phyloP scores from a whole-genome alignment of 345 rosid genomes.

The Sisymbrium altissimum region DNA sequence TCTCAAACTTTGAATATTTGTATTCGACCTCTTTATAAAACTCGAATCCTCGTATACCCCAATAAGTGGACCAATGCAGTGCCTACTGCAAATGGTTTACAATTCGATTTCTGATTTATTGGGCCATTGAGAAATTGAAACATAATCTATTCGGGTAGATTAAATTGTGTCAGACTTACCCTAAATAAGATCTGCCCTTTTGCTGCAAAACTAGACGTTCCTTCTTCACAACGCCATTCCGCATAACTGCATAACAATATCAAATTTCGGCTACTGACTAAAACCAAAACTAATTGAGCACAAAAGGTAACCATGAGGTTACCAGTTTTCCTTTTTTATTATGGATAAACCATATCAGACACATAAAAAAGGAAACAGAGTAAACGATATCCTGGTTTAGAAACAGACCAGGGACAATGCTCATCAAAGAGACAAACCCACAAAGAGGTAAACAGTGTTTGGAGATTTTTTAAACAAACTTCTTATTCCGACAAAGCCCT shows the following conservation, averaged over 20 bases:
- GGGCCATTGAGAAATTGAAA: not conserved
- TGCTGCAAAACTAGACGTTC: not conserved
- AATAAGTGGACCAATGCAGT: not conserved
- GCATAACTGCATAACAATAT: not conserved
- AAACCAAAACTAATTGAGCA: not conserved
- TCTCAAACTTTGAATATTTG: constrained; percentile 9
- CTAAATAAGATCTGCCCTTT: not conserved
- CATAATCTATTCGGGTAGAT: not conserved
- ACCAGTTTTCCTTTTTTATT: not conserved
- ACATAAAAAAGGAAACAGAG: not conserved
- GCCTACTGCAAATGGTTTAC: not conserved
- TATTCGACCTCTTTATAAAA: not conserved
- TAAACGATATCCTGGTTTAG: constrained; percentile 13
- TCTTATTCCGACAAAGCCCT: constrained; percentile 27
- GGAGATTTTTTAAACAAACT: constrained; percentile 1
- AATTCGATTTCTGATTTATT: not conserved
- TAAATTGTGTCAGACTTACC: not conserved
- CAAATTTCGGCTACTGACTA: not conserved
- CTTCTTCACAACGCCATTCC: not conserved
- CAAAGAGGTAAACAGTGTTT: constrained; percentile 14
- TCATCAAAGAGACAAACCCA: not conserved
- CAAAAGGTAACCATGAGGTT: not conserved
- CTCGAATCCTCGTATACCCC: not conserved
- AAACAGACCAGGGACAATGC: constrained; percentile 11
- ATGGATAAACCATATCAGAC: constrained; percentile 2